Evolutionary conservation across 768 basidiomycete genomes (phyloP).

Genomic region (Tulasnella sp.): DNA sequence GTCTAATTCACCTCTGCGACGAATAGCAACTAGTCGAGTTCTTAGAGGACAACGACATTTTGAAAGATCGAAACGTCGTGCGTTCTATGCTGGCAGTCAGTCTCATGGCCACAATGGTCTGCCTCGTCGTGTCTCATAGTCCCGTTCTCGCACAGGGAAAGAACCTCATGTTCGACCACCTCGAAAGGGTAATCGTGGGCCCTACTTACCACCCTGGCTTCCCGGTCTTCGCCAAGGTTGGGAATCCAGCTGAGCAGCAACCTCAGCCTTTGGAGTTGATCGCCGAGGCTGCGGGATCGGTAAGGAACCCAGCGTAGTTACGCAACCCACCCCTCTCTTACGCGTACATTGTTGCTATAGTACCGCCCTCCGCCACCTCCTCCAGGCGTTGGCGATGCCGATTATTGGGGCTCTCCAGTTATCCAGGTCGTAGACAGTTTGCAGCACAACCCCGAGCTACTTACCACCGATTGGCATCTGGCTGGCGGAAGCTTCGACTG

Average conservation of each 20-base stretch:
- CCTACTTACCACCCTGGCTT: background rate
- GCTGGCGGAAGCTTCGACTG: background rate
- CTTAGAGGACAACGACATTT: background rate
- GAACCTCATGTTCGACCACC: conserved; percentile 3
- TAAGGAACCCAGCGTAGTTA: background rate
- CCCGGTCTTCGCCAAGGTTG: background rate
- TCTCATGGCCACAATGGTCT: background rate
- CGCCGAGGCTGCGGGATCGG: background rate
- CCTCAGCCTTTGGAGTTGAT: background rate
- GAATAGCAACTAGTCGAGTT: background rate
- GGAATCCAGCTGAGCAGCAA: background rate
- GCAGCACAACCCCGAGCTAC: background rate
- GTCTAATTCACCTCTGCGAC: background rate
- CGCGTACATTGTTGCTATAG: background rate
- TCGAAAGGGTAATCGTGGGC: background rate
- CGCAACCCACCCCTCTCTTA: background rate
- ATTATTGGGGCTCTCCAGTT: background rate
- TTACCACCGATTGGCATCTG: background rate
- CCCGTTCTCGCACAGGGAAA: background rate
- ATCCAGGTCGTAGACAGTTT: background rate
- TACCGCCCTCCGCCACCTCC: background rate
- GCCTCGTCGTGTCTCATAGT: background rate
- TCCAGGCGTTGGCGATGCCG: background rate
- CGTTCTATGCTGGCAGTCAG: background rate
- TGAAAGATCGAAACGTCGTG: background rate